These are phyloP conservation scores for Pelagophyceae sp. DNA, from an alignment of 352 stramenopile species.

Conservation along the genomic window DNA sequence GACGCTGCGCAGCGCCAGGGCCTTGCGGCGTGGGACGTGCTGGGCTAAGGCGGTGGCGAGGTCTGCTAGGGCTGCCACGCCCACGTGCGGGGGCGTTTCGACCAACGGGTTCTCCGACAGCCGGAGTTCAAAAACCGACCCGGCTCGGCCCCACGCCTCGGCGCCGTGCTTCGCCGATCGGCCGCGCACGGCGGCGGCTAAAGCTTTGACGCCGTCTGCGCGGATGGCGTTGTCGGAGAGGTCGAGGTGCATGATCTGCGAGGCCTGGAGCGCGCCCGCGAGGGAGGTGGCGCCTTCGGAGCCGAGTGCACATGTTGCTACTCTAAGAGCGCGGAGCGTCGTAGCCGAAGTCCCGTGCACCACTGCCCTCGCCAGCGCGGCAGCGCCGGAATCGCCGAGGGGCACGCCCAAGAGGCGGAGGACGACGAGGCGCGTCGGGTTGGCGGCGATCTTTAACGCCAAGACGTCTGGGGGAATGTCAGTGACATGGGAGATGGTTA, in stretches of 20 bases:
- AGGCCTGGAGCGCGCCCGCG: not conserved
- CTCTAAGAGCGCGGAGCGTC: not conserved
- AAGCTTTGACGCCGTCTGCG: not conserved
- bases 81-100: not conserved
- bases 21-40: not conserved
- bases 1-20: not conserved
- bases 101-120: constrained; percentile 1
- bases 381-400: not conserved
- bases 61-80: constrained; percentile 6
- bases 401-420: not conserved
- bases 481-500: not conserved
- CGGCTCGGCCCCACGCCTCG: not conserved
- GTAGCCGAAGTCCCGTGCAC: not conserved
- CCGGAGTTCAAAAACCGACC: not conserved
- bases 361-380: not conserved
- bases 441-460: not conserved
- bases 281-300: not conserved
- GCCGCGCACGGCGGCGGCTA: not conserved
- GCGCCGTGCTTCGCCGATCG: not conserved
- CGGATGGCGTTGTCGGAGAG: not conserved
- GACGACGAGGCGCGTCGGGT: not conserved
- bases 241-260: not conserved
- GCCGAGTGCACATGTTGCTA: not conserved
- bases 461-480: not conserved
- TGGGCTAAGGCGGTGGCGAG: not conserved